A percentile compares a stretch with the other conserved stretches of the same genome.
These are phyloP conservation scores for Metschnikowia shivogae DNA, from an alignment of 805 yeast species.

Conservation along the genomic window DNA sequence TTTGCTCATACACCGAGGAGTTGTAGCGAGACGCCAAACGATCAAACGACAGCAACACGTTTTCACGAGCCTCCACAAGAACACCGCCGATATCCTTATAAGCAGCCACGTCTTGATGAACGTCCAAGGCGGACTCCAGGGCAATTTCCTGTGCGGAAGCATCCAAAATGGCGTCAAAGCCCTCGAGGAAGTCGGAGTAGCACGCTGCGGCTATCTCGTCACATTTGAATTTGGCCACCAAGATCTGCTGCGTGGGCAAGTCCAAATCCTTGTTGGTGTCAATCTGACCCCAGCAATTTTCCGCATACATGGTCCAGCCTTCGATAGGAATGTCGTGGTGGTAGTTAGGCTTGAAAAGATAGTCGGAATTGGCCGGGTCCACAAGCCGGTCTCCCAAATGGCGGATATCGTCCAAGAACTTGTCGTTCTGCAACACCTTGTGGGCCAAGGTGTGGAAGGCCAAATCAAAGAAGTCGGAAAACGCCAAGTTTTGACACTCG, in stretches of 20 bases:
- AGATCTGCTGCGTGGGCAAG: conserved; percentile 91
- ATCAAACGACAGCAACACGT: conserved; percentile 56
- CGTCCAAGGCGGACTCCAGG: conserved; percentile 11
- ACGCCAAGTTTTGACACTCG: conserved; percentile 48
- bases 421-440: conserved; percentile 73
- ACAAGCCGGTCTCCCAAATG: conserved; percentile 61
- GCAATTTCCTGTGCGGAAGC: conserved; percentile 6
- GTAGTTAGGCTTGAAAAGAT: conserved; percentile 61
- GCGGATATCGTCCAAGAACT: conserved; percentile 59
- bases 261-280: conserved; percentile 91
- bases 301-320: conserved; percentile 93
- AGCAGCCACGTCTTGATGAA: conserved; percentile 1
- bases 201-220: conserved; percentile 67
- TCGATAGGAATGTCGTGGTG: conserved; percentile 88
- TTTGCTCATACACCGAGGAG: conserved; percentile 59
- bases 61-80: conserved; percentile 41
- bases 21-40: conserved; percentile 73
- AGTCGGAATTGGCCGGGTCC: conserved; percentile 24
- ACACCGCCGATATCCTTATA: conserved; percentile 43
- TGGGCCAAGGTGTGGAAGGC: conserved; percentile 81
- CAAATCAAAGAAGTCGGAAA: conserved; percentile 80
- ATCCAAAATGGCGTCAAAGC: conserved; percentile 14
- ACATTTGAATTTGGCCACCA: conserved; percentile 92
- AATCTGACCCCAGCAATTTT: conserved; percentile 90
- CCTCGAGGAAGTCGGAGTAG: conserved; percentile 26